Base-by-base conservation (phyloP, 2,329 filamentous ascomycete genomes). In the Talaromyces sp. region DNA sequence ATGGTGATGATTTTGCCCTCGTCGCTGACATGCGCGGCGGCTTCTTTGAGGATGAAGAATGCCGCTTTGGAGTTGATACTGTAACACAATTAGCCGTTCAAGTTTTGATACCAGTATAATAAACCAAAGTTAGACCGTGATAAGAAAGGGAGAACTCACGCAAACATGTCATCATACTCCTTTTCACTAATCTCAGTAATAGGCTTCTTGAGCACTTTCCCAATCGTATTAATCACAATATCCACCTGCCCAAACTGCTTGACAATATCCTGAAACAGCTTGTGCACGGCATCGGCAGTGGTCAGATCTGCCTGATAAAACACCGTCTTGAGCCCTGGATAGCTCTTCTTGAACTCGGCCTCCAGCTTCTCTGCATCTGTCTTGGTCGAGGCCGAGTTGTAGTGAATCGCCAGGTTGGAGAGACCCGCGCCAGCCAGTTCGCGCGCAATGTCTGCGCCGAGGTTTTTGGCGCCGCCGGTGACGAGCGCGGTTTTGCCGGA, bases 161-260 rank as follows among this genome's bases (percentile, higher is more conserved):
- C 77, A 72, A 80, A 81, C 75, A 80, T 79, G 3, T 71, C 66
- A 63, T 81, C 79, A 63, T 80, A 80, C 58, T 81, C 78, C 11
- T 66, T 70, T 64, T 81, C 79, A 3, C 68, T 70, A 53, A 80
- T 76, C 12, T 77, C 74, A 0, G 69, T 68, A 29, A 79, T 77
- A 6, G 76, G 71, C 70, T 81, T 80, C 75, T 79, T 79, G 51
- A 79, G 67, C 32, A 79, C 78, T 70, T 80, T 81, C 50, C 80
- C 80, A 35, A 81, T 73, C 14, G 79, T 82, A 68, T 82, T 82
- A 64, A 82, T 71, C 3, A 81, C 74, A 59, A 82, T 79, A 63
- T 83, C 79, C 52, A 83, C 71, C 56, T 73, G 69, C 10, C 76
- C 77, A 63, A 81, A 77, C 59, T 79, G 74, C 41, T 71, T 67